Evolutionary conservation across 805 yeast genomes (phyloP).

Genomic region (Lachancea meyersii): DNA sequence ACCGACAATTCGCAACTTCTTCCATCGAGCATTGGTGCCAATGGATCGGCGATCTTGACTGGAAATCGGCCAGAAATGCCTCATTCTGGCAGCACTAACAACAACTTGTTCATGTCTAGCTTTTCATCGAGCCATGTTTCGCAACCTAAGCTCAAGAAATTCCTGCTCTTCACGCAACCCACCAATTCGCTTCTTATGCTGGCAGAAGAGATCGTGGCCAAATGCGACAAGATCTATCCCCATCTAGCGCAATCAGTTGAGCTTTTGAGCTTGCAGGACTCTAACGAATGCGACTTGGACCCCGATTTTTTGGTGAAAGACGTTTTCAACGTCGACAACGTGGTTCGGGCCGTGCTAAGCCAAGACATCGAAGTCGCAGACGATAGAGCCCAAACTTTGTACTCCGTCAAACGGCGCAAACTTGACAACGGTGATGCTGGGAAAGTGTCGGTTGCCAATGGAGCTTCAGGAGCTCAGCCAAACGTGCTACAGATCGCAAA

Average conservation of each 20-base stretch:
- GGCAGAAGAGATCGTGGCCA: conserved; percentile 46
- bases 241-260: conserved; percentile 44
- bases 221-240: conserved; percentile 63
- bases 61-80: conserved; percentile 4
- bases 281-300: conserved; percentile 65
- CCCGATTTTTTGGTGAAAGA: conserved; percentile 66
- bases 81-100: conserved; percentile 5
- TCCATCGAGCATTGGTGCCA: conserved; percentile 13
- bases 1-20: conserved; percentile 23
- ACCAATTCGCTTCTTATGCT: conserved; percentile 42
- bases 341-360: conserved; percentile 41
- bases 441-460: not conserved
- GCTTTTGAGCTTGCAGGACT: conserved; percentile 61
- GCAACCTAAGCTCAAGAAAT: conserved; percentile 39
- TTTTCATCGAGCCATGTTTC: conserved; percentile 23
- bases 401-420: conserved; percentile 22
- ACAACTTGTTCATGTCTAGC: conserved; percentile 10
- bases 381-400: conserved; percentile 21
- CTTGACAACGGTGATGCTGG: conserved; percentile 15
- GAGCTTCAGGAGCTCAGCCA: conserved; percentile 11
- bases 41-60: conserved; percentile 5
- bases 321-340: conserved; percentile 48
- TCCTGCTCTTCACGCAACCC: conserved; percentile 57
- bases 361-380: conserved; percentile 22
- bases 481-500: conserved; percentile 10